Evolutionary conservation across 192 early-diverging fungal genomes (phyloP), one percentile per base, ranked within the genome.

Genomic region (Funneliformis geosporum): DNA sequence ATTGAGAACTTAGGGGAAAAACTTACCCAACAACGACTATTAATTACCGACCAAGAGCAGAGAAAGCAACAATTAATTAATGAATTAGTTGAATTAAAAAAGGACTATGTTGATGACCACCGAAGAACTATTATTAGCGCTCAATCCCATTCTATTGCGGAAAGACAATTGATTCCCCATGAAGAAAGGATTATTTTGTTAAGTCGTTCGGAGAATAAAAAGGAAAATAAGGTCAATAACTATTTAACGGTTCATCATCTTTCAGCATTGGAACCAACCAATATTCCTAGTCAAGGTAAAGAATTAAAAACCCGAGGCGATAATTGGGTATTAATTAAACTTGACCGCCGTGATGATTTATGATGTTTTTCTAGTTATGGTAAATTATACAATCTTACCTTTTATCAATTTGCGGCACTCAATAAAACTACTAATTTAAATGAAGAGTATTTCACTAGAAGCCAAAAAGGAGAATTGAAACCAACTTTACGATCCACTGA

Each of bases 151-250:
- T 73, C 40, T 5, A 73, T 73, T 21, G 40, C 21, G 21, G 70
- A 73, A 73, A 73, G 70, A 44, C 70, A 73, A 73, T 44, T 73
- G 25, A 73, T 73, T 73, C 70, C 70, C 2, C 70, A 73, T 23
- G 70, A 73, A 73, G 70, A 73, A 42, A 6, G 70, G 42, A 50
- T 73, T 73, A 16, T 50, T 44, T 73, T 73, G 16, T 43, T 73
- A 3, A 73, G 70, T 18, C 70, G 70, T 46, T 46, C 18, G 5
- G 70, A 73, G 47, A 73, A 73, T 21, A 73, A 44, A 21, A 73
- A 73, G 23, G 70, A 73, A 73, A 73, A 50, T 4, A 73, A 73
- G 47, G 18, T 73, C 10, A 73, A 44, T 50, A 73, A 73, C 47
- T 73, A 46, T 46, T 73, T 73, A 73, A 46, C 70, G 7, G 70